Percentiles rank a stretch among this genome's conserved stretches.
Evolutionary conservation across 495 filamentous ascomycete genomes (phyloP).

Genomic region (Aspergillus conjunctus): DNA sequence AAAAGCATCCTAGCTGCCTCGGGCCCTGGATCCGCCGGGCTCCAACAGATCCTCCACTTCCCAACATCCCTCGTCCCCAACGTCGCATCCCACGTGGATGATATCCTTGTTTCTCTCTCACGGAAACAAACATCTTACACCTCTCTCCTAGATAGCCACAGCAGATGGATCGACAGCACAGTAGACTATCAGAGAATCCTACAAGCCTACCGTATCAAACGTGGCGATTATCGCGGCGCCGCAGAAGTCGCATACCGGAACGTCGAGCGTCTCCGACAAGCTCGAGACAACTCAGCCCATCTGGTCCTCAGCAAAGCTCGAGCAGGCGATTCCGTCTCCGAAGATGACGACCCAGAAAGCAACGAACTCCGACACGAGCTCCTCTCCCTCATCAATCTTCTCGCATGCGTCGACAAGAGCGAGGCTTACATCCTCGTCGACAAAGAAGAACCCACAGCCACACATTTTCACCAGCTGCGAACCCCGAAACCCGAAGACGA

Average conservation of each 20-base stretch:
- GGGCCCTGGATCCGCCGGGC: conserved; percentile 52
- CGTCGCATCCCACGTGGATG: conserved; percentile 75
- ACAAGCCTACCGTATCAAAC: conserved; percentile 83
- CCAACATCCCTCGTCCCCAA: conserved; percentile 65
- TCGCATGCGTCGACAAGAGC: conserved; percentile 78
- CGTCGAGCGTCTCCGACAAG: conserved; percentile 59
- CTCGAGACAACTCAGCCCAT: conserved; percentile 51
- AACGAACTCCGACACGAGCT: conserved; percentile 64
- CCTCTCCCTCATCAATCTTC: conserved; percentile 81
- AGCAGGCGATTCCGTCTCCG: conserved; percentile 50
- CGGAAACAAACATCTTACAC: conserved; percentile 41
- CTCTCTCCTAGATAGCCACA: conserved; percentile 38
- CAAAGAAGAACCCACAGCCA: conserved; percentile 30
- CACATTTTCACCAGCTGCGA: conserved; percentile 19
- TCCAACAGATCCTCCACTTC: conserved; percentile 67
- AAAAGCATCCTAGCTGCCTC: conserved; percentile 69
- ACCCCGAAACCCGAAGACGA: conserved; percentile 40
- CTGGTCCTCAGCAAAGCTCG: conserved; percentile 35
- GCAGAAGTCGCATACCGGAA: conserved; percentile 72
- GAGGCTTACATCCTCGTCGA: conserved; percentile 73
- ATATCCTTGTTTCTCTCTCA: conserved; percentile 61
- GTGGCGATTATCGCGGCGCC: conserved; percentile 84
- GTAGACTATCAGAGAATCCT: conserved; percentile 75
- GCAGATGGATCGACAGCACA: conserved; percentile 33
- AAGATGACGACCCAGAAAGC: conserved; percentile 57